A percentile compares a stretch with the other conserved stretches of the same genome.
Conservation (phyloP, 306 rosid species). For the Myrica gale region DNA sequence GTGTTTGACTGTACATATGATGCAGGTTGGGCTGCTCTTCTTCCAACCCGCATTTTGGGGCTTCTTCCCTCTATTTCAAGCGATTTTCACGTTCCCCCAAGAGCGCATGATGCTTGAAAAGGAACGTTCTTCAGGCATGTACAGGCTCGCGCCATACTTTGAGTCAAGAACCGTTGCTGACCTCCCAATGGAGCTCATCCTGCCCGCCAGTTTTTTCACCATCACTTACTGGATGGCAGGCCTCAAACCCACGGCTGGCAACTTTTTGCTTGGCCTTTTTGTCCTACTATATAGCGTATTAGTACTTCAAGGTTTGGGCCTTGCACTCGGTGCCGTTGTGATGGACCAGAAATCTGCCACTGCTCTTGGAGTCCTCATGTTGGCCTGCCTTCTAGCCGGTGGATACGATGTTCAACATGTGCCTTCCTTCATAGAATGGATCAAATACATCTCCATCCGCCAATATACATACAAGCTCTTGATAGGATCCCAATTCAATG, state of each 20-base stretch:
- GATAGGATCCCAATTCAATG: slow-evolving; percentile 50
- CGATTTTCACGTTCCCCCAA: slow-evolving; percentile 66
- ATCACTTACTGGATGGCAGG: slow-evolving; percentile 67
- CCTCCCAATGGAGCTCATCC: slow-evolving; percentile 68
- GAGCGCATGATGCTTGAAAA: slow-evolving; percentile 59
- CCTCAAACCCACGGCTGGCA: slow-evolving; percentile 22
- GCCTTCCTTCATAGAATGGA: slow-evolving; percentile 59
- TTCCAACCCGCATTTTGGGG: slow-evolving; percentile 53
- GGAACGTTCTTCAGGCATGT: slow-evolving; percentile 71
- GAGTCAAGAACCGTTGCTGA: slow-evolving; percentile 48
- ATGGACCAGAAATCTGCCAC: slow-evolving; percentile 58
- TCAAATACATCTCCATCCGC: slow-evolving; percentile 49
- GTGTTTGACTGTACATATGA: not conserved
- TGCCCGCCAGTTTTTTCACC: slow-evolving; percentile 46
- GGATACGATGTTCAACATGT: slow-evolving; percentile 64
- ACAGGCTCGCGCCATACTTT: slow-evolving; percentile 70
- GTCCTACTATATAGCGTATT: slow-evolving; percentile 45
- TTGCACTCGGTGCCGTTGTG: slow-evolving; percentile 62
- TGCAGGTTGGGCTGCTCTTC: slow-evolving; percentile 66
- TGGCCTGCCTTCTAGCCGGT: slow-evolving; percentile 49
- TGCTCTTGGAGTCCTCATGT: slow-evolving; percentile 60
- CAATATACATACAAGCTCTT: slow-evolving; percentile 51
- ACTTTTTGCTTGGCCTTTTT: slow-evolving; percentile 37
- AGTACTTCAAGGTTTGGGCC: slow-evolving; percentile 66
- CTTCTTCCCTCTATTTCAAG: slow-evolving; percentile 51